Evolutionary conservation across 257 asterid genomes (phyloP), one percentile per base, ranked within the genome.

Genomic region (Scutellaria barbata): DNA sequence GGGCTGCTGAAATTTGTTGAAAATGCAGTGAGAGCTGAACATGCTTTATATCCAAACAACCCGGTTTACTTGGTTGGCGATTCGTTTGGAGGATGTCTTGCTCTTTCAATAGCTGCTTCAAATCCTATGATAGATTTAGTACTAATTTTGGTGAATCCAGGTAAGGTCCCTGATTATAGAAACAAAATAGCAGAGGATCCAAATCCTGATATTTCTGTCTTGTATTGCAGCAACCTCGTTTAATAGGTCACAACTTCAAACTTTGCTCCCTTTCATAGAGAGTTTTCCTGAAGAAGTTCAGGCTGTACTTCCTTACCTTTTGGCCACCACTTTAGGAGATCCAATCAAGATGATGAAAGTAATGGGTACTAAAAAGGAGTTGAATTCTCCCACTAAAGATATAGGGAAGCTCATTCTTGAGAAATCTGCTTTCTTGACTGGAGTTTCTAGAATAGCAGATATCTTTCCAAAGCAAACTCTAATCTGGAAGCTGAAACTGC

Each of bases 11-110:
- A 74, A 39, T 78, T 87, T 67, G 85, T 83, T 1, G 84, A 75
- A 40, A 50, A 74, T 18, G 72, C 79, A 9, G 84, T 80, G 30
- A 67, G 64, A 63, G 77, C 47, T 2, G 86, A 87, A 65, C 75
- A 81, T 66, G 74, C 79, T 11, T 76, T 75, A 0, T 61, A 17
- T 35, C 80, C 85, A 20, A 69, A 73, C 53, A 83, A 11, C 82
- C 93, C 93, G n/a, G 74, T 85, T 46, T 87, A 81, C 72, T 63
- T 87, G 72, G 74, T 87, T 18, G 93, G 81, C 10, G 90, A 87
- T 10, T 87, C 93, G 0, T 70, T 87, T 22, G 93, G 90, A 53
- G 90, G 77, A 20, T 87, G 88, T 59, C 81, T 87, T 46, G 93
- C 90, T 45, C 86, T 87, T 5, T 83, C 93, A 14, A 88, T 79